phyloP scores from a whole-genome alignment of 371 early-diverging fungal genomes.

The Lichtheimia ramosa region DNA sequence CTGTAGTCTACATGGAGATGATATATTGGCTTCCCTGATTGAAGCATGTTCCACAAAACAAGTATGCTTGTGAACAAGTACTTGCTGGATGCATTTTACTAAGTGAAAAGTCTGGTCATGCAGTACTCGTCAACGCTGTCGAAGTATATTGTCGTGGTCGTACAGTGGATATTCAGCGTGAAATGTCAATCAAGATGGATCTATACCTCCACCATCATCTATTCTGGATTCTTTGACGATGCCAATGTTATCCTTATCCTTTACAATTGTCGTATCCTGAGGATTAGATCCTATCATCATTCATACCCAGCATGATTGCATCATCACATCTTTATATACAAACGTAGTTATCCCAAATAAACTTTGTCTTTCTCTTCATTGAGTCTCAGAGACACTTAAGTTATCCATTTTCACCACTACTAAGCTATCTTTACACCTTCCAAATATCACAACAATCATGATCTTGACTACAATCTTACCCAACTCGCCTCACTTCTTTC shows the following conservation, averaged over 20 bases:
- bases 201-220: constrained; percentile 15
- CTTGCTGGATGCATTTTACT: constrained; percentile 19
- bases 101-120: constrained; percentile 21
- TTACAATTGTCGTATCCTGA: too few relatives aligned
- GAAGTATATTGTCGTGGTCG: constrained; percentile 24
- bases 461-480: constrained; percentile 9
- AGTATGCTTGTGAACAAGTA: constrained; percentile 15
- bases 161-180: constrained; percentile 14
- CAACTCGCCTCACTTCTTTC: constrained; percentile 14
- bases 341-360: too few relatives aligned
- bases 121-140: constrained; percentile 24
- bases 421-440: too few relatives aligned
- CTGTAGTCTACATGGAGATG: too few relatives aligned
- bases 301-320: too few relatives aligned
- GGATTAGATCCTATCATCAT: too few relatives aligned
- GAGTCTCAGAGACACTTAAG: too few relatives aligned
- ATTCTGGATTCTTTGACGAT: constrained; percentile 12
- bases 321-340: too few relatives aligned
- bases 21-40: too few relatives aligned
- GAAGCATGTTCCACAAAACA: constrained; percentile 16
- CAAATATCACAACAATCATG: too few relatives aligned
- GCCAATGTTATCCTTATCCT: constrained; percentile 8
- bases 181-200: constrained; percentile 10
- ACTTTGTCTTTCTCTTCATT: too few relatives aligned
- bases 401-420: too few relatives aligned